These are phyloP conservation scores for Dendrostoma leiphaemia DNA, from an alignment of 2,329 filamentous ascomycete species.

Conservation along the genomic window DNA sequence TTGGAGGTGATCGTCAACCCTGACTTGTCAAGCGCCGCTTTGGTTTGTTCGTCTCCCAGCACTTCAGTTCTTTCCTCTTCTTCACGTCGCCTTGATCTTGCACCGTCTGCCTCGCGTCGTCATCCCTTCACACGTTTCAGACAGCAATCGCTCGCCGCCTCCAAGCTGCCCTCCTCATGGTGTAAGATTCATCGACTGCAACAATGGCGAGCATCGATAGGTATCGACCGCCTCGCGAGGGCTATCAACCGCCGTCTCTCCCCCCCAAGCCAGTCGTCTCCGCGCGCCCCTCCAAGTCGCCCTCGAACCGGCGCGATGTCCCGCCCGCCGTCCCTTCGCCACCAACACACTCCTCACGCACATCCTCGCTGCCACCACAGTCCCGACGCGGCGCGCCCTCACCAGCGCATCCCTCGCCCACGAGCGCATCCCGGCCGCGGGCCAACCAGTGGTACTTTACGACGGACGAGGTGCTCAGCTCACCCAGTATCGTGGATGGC, in stretches of 20 bases:
- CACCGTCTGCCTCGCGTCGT: background rate
- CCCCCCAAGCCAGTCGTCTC: constrained; percentile 28
- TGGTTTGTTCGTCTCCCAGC: constrained; percentile 4
- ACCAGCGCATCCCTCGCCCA: constrained; percentile 38
- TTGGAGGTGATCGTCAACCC: background rate
- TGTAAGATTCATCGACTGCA: constrained; percentile 15
- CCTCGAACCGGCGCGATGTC: constrained; percentile 50
- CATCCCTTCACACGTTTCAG: background rate
- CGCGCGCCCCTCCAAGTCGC: constrained; percentile 49
- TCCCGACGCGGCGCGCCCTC: constrained; percentile 42
- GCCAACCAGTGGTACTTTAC: constrained; percentile 84
- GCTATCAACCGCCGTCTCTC: constrained; percentile 53
- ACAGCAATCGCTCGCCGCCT: background rate
- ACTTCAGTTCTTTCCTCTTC: background rate
- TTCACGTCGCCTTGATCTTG: background rate
- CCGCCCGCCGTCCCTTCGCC: constrained; percentile 62
- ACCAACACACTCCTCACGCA: constrained; percentile 53
- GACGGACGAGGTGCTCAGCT: constrained; percentile 74
- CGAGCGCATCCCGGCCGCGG: constrained; percentile 34
- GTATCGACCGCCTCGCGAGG: constrained; percentile 56
- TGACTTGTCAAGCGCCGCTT: constrained; percentile 7
- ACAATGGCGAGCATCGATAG: constrained; percentile 59
- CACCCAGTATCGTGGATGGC: constrained; percentile 82
- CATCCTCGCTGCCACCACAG: constrained; percentile 51
- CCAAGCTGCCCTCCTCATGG: constrained; percentile 11